phyloP scores from a whole-genome alignment of 805 yeast species.

The Lipomyces kockii region DNA sequence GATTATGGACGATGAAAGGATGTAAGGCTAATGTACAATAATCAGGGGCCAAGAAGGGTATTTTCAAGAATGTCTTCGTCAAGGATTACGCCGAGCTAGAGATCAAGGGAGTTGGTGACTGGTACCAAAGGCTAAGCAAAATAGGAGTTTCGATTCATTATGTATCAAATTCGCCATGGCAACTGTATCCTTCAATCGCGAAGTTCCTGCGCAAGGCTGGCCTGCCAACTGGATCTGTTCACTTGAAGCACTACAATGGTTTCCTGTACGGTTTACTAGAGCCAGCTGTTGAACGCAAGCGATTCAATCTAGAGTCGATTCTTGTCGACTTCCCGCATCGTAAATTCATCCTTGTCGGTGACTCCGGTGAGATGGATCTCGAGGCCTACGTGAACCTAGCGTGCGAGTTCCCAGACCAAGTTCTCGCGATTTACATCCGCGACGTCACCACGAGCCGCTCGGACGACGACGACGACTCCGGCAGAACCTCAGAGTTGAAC shows the following conservation, averaged over 20 bases:
- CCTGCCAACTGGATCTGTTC: constrained; percentile 82
- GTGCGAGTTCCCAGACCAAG: constrained; percentile 60
- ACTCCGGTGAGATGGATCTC: constrained; percentile 92
- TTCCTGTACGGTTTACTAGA: constrained; percentile 81
- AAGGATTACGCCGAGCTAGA: constrained; percentile 68
- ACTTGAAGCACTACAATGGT: constrained; percentile 85
- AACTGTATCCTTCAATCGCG: constrained; percentile 64
- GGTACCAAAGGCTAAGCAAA: constrained; percentile 63
- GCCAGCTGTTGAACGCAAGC: constrained; percentile 83
- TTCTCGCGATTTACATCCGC: constrained; percentile 78
- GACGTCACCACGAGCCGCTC: constrained; percentile 56
- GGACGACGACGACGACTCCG: constrained; percentile 28
- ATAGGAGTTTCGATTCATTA: constrained; percentile 75
- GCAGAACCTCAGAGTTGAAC: constrained; percentile 28
- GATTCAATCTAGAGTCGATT: constrained; percentile 64
- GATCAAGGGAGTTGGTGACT: constrained; percentile 72
- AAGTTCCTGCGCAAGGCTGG: constrained; percentile 60
- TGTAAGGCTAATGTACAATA: not conserved
- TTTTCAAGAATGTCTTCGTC: constrained; percentile 77
- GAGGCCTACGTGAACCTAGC: constrained; percentile 87
- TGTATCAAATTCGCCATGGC: constrained; percentile 96
- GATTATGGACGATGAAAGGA: not conserved
- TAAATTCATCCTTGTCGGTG: constrained; percentile 86
- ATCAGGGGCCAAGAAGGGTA: constrained; percentile 68
- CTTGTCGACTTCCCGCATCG: constrained; percentile 75